Conservation (phyloP, 768 basidiomycete species). For the Kwoniella bestiolae region DNA sequence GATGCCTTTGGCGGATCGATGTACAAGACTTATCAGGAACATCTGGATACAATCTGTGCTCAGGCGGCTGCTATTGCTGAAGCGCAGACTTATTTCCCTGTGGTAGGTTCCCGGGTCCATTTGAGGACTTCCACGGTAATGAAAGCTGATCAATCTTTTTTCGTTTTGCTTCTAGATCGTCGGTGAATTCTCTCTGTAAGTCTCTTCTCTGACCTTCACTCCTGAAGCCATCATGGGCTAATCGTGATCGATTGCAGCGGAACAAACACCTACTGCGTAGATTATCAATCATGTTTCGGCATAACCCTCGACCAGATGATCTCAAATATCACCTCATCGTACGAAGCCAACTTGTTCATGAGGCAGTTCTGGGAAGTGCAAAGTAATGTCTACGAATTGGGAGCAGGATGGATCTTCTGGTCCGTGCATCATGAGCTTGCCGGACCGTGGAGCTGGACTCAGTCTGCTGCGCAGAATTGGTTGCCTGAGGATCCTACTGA, state of each 20-base stretch:
- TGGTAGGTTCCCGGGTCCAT: too few relatives aligned
- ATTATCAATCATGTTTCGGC: constrained; percentile 47
- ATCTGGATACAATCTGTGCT: constrained; percentile 42
- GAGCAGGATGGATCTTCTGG: constrained; percentile 50
- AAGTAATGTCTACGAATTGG: constrained; percentile 42
- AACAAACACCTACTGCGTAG: constrained; percentile 47
- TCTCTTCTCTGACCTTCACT: background rate
- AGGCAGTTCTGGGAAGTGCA: constrained; percentile 54
- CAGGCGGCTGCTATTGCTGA: constrained; percentile 24
- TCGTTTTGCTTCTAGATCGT: constrained; percentile 35
- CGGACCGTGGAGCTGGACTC: constrained; percentile 48
- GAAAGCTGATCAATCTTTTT: background rate
- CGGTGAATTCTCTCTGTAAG: constrained; percentile 47
- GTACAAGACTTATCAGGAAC: constrained; percentile 40
- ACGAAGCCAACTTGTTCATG: constrained; percentile 45
- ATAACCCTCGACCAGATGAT: constrained; percentile 29
- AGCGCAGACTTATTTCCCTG: constrained; percentile 41
- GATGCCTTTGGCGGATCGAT: constrained; percentile 36
- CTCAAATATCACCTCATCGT: constrained; percentile 36
- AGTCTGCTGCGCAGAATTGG: constrained; percentile 49
- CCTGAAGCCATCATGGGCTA: background rate
- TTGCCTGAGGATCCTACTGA: constrained; percentile 46
- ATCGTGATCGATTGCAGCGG: constrained; percentile 20
- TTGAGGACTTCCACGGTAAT: too few relatives aligned
- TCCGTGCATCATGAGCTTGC: constrained; percentile 34